Base-by-base conservation (phyloP, 805 yeast species). In the Cyberlindnera bimundalis region DNA sequence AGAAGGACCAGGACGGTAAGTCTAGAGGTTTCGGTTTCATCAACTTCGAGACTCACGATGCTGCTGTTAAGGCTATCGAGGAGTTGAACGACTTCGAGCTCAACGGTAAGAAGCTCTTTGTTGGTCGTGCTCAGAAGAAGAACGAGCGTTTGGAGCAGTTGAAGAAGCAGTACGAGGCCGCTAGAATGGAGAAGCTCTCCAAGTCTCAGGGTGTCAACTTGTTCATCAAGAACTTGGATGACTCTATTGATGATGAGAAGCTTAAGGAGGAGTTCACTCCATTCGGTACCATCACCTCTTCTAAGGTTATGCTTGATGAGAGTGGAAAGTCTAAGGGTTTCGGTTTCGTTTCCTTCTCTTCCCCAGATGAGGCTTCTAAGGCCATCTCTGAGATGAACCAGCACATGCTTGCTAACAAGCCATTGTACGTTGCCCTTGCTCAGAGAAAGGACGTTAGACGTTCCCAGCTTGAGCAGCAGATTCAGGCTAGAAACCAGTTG, bases 121-220 rank as follows among this genome's bases (percentile, higher is more conserved):
- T 91, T 61, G 96, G 97, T 61, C 88, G 99, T 72, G 99, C 99
- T 57, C 99, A 93, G 77, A 91, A 89, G 89, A 91, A 89, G 80
- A 78, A 85, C 70, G 99, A 93, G 79, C 90, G 99, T 77, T 70
- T 82, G 63, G 96, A 88, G 74, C 95, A 89, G 71, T 84, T 93
- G 69, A 88, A 85, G 76, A 84, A 83, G 72, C 95, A 88, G 74
- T 83, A 87, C 74, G 98, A 93, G 72, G 79, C 85, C 56, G 82
- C 84, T 56, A 82, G 96, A 67, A 76, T 84, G 66, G 98, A 93
- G 74, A 87, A 87, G 69, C 72, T 87, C 64, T 79, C 83, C 63
- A 90, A 91, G 73, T 89, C 84, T 78, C 97, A 90, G 75, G 98
- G 97, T 68, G 96, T 90, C 57, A 93, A 93, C 79, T 78, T 93